phyloP scores from a whole-genome alignment of 208 protist genomes.

The Crithidia sp. region DNA sequence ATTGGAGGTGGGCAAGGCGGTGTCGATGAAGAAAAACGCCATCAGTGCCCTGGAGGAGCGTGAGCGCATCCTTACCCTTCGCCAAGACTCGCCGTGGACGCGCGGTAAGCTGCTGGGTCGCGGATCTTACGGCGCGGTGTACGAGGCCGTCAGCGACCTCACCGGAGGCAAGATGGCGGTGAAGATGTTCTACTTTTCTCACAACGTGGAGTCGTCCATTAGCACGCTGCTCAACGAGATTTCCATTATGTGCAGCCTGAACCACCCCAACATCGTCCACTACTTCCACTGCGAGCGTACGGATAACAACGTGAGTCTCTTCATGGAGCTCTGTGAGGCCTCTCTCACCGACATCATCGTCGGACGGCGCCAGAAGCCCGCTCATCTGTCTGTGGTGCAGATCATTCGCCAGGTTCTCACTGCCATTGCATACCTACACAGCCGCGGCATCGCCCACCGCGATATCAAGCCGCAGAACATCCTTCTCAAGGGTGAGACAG shows the following conservation, averaged over 20 bases:
- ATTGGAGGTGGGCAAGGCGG: constrained; percentile 77
- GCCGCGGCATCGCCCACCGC: constrained; percentile 97
- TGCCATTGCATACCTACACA: constrained; percentile 97
- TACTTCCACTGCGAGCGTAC: constrained; percentile 92
- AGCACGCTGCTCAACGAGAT: constrained; percentile 89
- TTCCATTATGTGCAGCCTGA: constrained; percentile 91
- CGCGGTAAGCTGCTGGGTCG: constrained; percentile 88
- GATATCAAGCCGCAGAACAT: constrained; percentile 99
- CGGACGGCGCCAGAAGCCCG: constrained; percentile 52
- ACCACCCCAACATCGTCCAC: constrained; percentile 93
- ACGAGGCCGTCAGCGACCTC: constrained; percentile 91
- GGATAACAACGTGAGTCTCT: constrained; percentile 86
- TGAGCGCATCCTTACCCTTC: constrained; percentile 87
- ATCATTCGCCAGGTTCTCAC: constrained; percentile 95
- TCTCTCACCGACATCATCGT: constrained; percentile 86
- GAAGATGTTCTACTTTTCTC: constrained; percentile 91
- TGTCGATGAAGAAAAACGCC: constrained; percentile 86
- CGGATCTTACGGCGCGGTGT: constrained; percentile 87
- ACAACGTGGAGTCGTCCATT: constrained; percentile 74
- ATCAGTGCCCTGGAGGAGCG: constrained; percentile 78
- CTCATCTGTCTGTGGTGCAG: constrained; percentile 64
- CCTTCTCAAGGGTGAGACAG: constrained; percentile 80
- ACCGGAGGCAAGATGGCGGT: constrained; percentile 94
- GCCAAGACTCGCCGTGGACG: constrained; percentile 92
- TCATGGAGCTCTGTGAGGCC: constrained; percentile 92